Percentiles rank a stretch among this genome's conserved stretches.
These are phyloP conservation scores for Xylaria sp. DNA, from an alignment of 2,329 filamentous ascomycete genomes.

Conservation along the genomic window DNA sequence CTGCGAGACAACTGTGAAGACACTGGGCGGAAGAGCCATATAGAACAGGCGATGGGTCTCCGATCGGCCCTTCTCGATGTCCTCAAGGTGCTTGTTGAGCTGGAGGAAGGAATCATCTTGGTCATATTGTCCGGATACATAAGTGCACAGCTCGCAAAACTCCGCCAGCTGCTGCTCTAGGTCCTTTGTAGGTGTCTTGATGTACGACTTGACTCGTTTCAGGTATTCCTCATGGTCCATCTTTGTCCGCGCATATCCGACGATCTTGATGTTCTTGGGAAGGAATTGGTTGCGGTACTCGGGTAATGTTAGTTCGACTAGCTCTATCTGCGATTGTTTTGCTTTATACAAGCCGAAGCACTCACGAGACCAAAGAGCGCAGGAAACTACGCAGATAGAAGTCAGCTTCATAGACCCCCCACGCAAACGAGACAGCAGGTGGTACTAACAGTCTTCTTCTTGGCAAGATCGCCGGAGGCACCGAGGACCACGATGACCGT, in stretches of 20 bases:
- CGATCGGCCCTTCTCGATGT: constrained; percentile 82
- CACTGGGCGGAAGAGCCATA: constrained; percentile 97
- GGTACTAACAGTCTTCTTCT: constrained; percentile 94
- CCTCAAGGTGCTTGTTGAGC: constrained; percentile 85
- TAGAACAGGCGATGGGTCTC: constrained; percentile 97
- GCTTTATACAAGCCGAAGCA: constrained; percentile 46
- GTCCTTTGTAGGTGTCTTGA: constrained; percentile 98
- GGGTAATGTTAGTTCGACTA: constrained; percentile 40
- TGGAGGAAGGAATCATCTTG: constrained; percentile 92
- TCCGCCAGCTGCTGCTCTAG: constrained; percentile 94
- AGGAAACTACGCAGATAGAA: constrained; percentile 74
- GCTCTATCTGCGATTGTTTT: background rate
- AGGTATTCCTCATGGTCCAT: constrained; percentile 98
- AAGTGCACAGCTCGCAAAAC: constrained; percentile 89
- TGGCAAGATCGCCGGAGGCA: constrained; percentile 96
- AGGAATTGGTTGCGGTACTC: constrained; percentile 99
- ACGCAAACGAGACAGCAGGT: background rate
- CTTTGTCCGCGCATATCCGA: constrained; percentile 99
- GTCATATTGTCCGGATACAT: constrained; percentile 97
- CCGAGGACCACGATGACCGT: constrained; percentile 96
- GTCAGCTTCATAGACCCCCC: constrained; percentile 35
- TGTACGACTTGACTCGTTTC: constrained; percentile 94
- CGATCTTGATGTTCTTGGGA: constrained; percentile 93
- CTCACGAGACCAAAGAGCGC: constrained; percentile 96
- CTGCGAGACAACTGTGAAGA: constrained; percentile 97